These are phyloP conservation scores for Lagerstroemia fauriei DNA, from an alignment of 441 rosid species.

Conservation along the genomic window DNA sequence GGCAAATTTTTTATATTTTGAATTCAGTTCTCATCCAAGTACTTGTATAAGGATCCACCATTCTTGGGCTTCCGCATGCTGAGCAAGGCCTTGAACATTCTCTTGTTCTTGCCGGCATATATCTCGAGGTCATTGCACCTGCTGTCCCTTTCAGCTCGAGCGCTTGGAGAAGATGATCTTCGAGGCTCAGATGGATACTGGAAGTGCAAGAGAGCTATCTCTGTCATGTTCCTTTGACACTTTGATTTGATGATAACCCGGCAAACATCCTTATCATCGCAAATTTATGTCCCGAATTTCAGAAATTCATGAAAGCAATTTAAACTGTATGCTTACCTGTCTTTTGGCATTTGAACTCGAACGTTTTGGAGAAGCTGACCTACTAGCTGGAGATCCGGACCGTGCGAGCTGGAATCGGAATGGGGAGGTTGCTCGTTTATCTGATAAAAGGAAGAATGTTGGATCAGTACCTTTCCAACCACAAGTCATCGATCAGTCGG, in stretches of 20 bases:
- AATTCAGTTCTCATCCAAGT: slow-evolving; percentile 38
- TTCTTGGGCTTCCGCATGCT: slow-evolving; percentile 63
- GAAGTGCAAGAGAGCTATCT: not conserved
- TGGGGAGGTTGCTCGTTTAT: slow-evolving; percentile 56
- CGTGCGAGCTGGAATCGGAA: slow-evolving; percentile 44
- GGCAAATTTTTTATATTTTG: not conserved
- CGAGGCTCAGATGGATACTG: slow-evolving; percentile 53
- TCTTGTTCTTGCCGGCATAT: slow-evolving; percentile 55
- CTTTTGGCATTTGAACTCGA: slow-evolving; percentile 25
- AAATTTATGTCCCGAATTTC: not conserved
- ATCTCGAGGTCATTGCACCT: slow-evolving; percentile 39
- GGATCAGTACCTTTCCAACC: not conserved
- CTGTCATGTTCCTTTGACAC: not conserved
- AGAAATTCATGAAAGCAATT: not conserved
- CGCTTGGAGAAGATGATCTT: slow-evolving; percentile 53
- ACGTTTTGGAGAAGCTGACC: slow-evolving; percentile 44
- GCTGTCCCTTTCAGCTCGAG: slow-evolving; percentile 40
- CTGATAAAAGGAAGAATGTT: slow-evolving; percentile 34
- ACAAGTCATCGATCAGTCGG: not conserved
- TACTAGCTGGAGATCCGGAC: slow-evolving; percentile 51
- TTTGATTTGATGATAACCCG: not conserved
- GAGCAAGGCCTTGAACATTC: slow-evolving; percentile 64
- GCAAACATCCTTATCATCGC: too few relatives aligned
- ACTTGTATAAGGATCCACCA: slow-evolving; percentile 40
- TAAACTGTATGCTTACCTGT: slow-evolving; percentile 38